Evolutionary conservation across 176 grass and related monocot species (phyloP), one percentile per base, ranked within the genome.

Genomic region (Ensete ventricosum): DNA sequence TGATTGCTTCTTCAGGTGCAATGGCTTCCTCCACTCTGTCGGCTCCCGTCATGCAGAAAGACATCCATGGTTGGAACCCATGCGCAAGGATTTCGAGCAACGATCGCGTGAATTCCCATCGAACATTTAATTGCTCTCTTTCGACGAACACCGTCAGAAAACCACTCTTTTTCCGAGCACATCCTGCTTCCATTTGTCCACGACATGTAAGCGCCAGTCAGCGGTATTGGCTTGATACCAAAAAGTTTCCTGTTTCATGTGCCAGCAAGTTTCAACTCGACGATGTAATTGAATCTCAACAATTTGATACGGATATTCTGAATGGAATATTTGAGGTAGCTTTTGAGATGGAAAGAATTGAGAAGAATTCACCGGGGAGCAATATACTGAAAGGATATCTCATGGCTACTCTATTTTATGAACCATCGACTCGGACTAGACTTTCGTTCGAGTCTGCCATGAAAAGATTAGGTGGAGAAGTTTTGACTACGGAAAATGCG

Each of bases 401-500:
- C 78, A 93, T 98, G 94, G 94, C 94, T 65, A 91, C 85, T 84
- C 86, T 93, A 64, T 97, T 97, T 82, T 93, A 97, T 62, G 90
- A 98, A 84, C 94, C 88, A 50, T 97, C 94, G 52, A 91, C 94
- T 9, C 82, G 90, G 79, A 93, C 94, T 51, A 88, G 90, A 53
- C 90, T 93, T 77, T 93, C 90, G 19, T 97, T 97, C 82, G 88
- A 93, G 75, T 89, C 90, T 20, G 90, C 94, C 29, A 98, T 98
- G 94, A 87, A 85, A 62, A 62, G 90, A 29, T 88, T 98, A 26
- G 90, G 90, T 16, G 88, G 88, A 34, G 94, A 91, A 69, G 94
- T 98, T 64, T 82, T 98, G 73, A 98, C 94, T 64, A 98, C 94
- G n/a, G 94, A 98, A 79, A 98, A 93, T 70, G 94, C 94, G 20